Evolutionary conservation across 75 land plant species (phyloP), one percentile per base, ranked within the genome.

Genomic region (Isoetes taiwanensis): DNA sequence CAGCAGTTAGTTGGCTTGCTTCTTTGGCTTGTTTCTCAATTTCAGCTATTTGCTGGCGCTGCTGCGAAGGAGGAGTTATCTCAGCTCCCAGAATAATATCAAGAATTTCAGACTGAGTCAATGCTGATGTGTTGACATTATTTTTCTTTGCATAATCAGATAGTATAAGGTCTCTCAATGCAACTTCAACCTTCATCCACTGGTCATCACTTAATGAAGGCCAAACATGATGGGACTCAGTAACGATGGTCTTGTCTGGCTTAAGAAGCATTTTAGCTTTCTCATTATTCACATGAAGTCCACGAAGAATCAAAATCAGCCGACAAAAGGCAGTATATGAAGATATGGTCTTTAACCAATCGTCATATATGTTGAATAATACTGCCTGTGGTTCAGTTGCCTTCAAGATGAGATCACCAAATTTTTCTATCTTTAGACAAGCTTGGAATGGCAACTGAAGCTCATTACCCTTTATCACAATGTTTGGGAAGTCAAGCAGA

Each of bases 121-220:
- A 54, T 19, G 99, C 99, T 20, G 99, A 94, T 25, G 96, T 94
- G 39, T 94, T 94, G 26, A 94, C 99, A 80, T 94, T 94, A 64
- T 94, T 94, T 69, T 94, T 94, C 80, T 94, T 94, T 11, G 99
- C 96, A 76, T 94, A 94, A 32, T 94, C 99, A 2, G 99, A 94
- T 5, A 94, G 68, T 6, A 94, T 94, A 28, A 94, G 75, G 78
- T 94, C 99, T 63, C 99, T 79, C 58, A 94, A 54, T 38, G 99
- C 99, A 64, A 94, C 99, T 63, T 94, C 99, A 57, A 91, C 97
- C 82, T 88, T 94, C 90, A 88, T 88, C 99, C 99, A 94, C 57
- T 94, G 96, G 40, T 94, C 99, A 76, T 94, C 99, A 25, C 64
- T 75, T 6, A 94, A 76, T 43, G 82, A 77, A 12, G 99, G 99